Evolutionary conservation across 495 filamentous ascomycete species (phyloP), one percentile per base, ranked within the genome.

Genomic region (Hypoxylon rickii): DNA sequence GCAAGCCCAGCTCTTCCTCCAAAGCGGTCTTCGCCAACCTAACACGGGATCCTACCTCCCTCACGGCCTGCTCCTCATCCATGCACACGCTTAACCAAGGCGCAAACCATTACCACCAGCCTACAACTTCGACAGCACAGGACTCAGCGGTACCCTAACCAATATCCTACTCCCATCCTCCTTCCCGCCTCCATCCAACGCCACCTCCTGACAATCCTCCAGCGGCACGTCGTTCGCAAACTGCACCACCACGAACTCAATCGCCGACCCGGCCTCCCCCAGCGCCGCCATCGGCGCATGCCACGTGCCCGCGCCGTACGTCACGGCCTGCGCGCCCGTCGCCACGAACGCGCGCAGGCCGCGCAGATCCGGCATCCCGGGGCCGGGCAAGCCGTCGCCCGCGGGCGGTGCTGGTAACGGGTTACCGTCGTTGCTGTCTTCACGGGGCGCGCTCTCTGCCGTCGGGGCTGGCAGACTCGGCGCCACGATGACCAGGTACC

Each of bases 211-310:
- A 63, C 89, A 94, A 72, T 98, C 94, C 76, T 97, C 94, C 1
- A 83, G 76, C 10, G 71, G 83, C 29, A 92, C 87, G 3, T 89
- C 91, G 72, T 95, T 98, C 12, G 85, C 86, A 75, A 85, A 89
- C 73, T 96, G 92, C 66, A 89, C 80, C 7, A 97, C 92, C 18
- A 96, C 83, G 73, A 97, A 98, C 36, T 78, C 76, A 8, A 79
- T 21, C 63, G 88, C 86, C 20, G 91, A 80, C 16, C 82, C 76
- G 26, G 76, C 59, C 39, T 73, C 64, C 1, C 93, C 94, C 16
- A 97, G 65, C 38, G 90, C 92, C 12, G 88, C 90, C 94, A 98
- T 97, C 1, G 94, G 94, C 58, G 93, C 92, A 79, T 98, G 94
- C 93, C 95, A 98, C 36, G 90, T 96, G 12, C 90, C 94, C 12